Evolutionary conservation across 169 alveolate species (phyloP), one percentile per base, ranked within the genome.

Genomic region (Cyclospora cayetanensis): DNA sequence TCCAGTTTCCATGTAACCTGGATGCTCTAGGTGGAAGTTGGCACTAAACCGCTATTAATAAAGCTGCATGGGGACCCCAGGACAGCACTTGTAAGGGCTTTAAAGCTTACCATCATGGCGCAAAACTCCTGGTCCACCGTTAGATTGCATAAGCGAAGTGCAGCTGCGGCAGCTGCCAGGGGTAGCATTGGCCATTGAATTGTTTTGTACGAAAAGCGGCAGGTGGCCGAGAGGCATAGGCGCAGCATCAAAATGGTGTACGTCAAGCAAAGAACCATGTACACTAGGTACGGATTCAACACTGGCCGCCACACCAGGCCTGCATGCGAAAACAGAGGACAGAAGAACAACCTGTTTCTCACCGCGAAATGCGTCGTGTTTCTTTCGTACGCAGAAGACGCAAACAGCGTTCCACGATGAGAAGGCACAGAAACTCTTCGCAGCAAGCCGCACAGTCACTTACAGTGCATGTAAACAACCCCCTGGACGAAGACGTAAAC

Each of bases 211-310:
- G 93, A 70, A 42, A 89, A 53, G 50, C 89, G 88, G 79, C 93
- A 89, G 4, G 93, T 89, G n/a, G 93, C 93, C 55, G 89, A 72
- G 42, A 89, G 76, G 70, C 93, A 89, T 39, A 89, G 72, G 22
- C 93, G 88, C 83, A 89, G 68, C 70, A 89, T 68, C 70, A 89
- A 29, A 12, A 89, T 89, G 37, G 82, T 53, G 89, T 89, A 89
- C 4, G 93, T 72, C 25, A 89, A 72, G 41, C 89, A 72, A 4
- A 89, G 37, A 18, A 89, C 84, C 12, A 77, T 53, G 82, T 89
- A 89, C 43, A 89, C 52, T 9, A 89, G 79, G 41, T 63, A 66
- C 22, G 93, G 93, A 41, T 50, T 79, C 52, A 79, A 52, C 7
- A 79, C 72, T n/a, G 88, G 88, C 46, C 88, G 68, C 88, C 88